These are phyloP conservation scores for Paraphoma chrysanthemicola DNA, from an alignment of 2,329 filamentous ascomycete genomes.

Conservation along the genomic window DNA sequence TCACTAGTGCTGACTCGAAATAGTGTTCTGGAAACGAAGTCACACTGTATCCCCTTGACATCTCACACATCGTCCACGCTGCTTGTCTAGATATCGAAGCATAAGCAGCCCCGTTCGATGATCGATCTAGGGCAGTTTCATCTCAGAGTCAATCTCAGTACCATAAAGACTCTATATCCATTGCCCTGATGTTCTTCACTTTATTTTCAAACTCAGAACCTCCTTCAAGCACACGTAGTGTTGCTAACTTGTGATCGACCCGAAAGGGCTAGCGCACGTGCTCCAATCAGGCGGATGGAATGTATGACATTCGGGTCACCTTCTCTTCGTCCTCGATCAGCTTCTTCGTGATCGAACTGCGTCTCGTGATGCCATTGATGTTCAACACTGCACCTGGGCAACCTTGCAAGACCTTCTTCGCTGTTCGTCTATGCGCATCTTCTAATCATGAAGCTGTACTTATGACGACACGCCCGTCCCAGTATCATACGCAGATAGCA, in stretches of 20 bases:
- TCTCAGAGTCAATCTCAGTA: no score
- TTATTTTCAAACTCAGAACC: no score
- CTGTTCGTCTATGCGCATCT: neutral
- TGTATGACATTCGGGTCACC: neutral
- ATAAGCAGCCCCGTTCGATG: no score
- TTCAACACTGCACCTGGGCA: neutral
- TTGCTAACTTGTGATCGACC: neutral
- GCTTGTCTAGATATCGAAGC: no score
- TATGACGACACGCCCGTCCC: neutral
- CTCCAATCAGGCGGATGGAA: neutral
- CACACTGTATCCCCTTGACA: no score
- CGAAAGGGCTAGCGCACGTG: neutral
- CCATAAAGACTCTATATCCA: no score
- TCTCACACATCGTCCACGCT: no score
- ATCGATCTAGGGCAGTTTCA: no score
- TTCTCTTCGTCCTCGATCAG: neutral
- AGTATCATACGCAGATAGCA: neutral
- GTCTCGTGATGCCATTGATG: neutral
- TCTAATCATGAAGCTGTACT: neutral
- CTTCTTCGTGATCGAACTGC: neutral
- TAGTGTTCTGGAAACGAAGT: no score
- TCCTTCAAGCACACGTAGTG: no score
- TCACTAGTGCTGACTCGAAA: no score
- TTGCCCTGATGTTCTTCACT: no score
- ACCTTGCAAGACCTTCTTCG: neutral